Conservation (phyloP, 2,329 filamentous ascomycete species). For the Penicillium sp. region DNA sequence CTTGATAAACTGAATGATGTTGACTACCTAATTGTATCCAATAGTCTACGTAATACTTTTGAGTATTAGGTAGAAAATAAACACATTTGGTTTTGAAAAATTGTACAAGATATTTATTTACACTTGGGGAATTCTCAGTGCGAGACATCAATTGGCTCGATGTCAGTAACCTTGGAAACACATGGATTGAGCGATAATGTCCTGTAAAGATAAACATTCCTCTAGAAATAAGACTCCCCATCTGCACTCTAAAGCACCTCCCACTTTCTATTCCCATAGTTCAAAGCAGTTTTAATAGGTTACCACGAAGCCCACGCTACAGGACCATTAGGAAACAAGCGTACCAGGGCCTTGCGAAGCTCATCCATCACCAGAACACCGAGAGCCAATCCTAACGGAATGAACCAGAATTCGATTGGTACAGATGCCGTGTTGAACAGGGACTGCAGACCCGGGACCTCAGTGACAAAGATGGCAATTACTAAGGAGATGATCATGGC, state of each 20-base stretch:
- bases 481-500: conserved; percentile 45
- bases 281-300: too few species aligned
- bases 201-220: too few species aligned
- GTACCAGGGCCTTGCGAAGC: conserved; percentile 47
- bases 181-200: too few species aligned
- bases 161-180: too few species aligned
- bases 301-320: conserved; percentile 50
- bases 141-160: too few species aligned
- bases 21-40: too few species aligned
- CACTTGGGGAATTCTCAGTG: too few species aligned
- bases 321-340: conserved; percentile 42
- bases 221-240: neutral
- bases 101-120: too few species aligned
- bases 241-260: too few species aligned
- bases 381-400: conserved; percentile 48
- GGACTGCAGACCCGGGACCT: conserved; percentile 46
- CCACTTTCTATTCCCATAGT: too few species aligned
- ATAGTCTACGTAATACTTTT: too few species aligned
- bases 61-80: neutral
- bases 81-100: neutral
- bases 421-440: conserved; percentile 48
- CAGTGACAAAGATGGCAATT: conserved; percentile 52
- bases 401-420: conserved; percentile 50
- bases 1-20: too few species aligned
- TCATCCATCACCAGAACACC: conserved; percentile 51